Percentiles rank a stretch among this genome's conserved stretches.
Conservation (phyloP, 768 basidiomycete species). For the Amanita rubescens region DNA sequence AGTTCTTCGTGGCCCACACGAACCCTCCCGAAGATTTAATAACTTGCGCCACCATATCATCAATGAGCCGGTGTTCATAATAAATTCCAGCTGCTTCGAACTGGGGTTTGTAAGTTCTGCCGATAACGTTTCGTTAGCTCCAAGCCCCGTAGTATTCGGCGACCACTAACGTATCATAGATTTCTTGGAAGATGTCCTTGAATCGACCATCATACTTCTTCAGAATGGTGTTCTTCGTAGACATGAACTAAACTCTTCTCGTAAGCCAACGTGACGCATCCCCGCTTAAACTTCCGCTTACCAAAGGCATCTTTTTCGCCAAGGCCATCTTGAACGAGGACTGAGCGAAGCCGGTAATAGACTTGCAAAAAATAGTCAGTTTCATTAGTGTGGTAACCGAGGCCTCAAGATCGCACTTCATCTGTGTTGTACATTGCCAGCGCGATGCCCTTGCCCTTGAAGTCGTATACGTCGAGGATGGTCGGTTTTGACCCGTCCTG, state of each 20-base stretch:
- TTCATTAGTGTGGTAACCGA: background rate
- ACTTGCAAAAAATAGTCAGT: constrained; percentile 32
- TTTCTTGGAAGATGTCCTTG: constrained; percentile 99
- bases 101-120: constrained; percentile 59
- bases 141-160: background rate
- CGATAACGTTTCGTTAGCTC: background rate
- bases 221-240: constrained; percentile 95
- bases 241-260: constrained; percentile 69
- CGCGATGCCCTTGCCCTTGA: constrained; percentile 87
- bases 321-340: constrained; percentile 96
- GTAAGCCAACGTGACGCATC: background rate
- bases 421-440: constrained; percentile 99
- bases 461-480: constrained; percentile 83
- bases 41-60: constrained; percentile 97
- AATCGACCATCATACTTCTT: constrained; percentile 99
- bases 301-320: constrained; percentile 68
- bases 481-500: constrained; percentile 61
- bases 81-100: constrained; percentile 71
- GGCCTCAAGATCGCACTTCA: constrained; percentile 41
- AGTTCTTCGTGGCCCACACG: constrained; percentile 69
- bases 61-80: constrained; percentile 95
- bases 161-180: constrained; percentile 62
- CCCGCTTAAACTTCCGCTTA: constrained; percentile 14
- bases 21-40: constrained; percentile 96
- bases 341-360: constrained; percentile 93